phyloP scores from a whole-genome alignment of 352 stramenopile species.

The Globisporangium alternatum region DNA sequence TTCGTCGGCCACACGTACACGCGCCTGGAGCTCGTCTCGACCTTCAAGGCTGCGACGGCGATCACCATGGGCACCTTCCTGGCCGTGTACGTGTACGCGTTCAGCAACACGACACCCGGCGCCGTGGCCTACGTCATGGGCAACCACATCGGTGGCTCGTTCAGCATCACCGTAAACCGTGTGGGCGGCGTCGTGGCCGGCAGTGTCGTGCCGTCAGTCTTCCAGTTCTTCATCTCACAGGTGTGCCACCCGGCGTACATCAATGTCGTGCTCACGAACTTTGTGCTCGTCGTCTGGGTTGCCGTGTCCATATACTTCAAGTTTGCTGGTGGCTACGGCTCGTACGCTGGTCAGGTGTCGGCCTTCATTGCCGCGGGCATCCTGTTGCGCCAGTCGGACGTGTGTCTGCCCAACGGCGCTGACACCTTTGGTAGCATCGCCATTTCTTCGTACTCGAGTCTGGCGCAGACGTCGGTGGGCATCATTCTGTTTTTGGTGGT shows the following conservation, averaged over 20 bases:
- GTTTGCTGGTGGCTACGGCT: conserved; percentile 53
- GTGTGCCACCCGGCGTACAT: conserved; percentile 24
- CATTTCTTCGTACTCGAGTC: conserved; percentile 72
- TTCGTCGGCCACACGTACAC: conserved; percentile 31
- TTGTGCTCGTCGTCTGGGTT: conserved; percentile 55
- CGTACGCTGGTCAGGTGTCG: conserved; percentile 56
- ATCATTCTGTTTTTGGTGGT: conserved; percentile 76
- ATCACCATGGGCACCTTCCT: conserved; percentile 39
- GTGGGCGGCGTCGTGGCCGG: conserved; percentile 45
- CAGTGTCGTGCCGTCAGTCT: conserved; percentile 45
- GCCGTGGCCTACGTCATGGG: conserved; percentile 51
- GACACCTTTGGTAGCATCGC: conserved; percentile 43
- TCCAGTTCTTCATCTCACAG: conserved; percentile 52
- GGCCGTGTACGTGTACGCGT: conserved; percentile 44
- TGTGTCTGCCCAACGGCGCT: conserved; percentile 38
- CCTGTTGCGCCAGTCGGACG: conserved; percentile 56
- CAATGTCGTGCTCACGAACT: conserved; percentile 36
- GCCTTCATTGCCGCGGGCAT: conserved; percentile 66
- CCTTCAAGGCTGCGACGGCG: conserved; percentile 31
- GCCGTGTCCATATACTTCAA: conserved; percentile 63
- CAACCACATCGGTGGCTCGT: conserved; percentile 54
- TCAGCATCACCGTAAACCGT: conserved; percentile 50
- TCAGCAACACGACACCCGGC: conserved; percentile 32
- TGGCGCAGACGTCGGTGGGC: conserved; percentile 74
- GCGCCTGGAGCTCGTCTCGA: conserved; percentile 27